Evolutionary conservation across 148 eudicot species (phyloP), one percentile per base, ranked within the genome.

Genomic region (Heliamphora exappendiculata): DNA sequence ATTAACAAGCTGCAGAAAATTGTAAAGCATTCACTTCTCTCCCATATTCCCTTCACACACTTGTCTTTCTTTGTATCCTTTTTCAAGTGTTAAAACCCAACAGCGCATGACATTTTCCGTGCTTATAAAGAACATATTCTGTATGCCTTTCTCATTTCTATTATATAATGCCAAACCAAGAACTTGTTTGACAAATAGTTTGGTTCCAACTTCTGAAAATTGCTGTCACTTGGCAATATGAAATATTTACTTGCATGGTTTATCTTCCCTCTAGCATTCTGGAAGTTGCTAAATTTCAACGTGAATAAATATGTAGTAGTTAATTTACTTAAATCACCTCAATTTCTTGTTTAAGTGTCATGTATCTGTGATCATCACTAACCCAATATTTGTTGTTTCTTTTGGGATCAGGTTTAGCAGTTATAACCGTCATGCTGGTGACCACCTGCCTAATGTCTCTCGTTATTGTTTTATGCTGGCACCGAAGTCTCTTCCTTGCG

Each of bases 361-460:
- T 26, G 4, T 45, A 13, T 33, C n/a, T 33, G 12, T 64, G 28
- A 60, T 44, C 54, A 29, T 45, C 20, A 22, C 45, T 74, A 26
- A 59, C 39, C 17, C 37, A 41, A 59, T 59, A 44, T 31, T 75
- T 12, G 55, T 76, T 45, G 37, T 76, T 77, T 24, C 9, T 36
- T 57, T 53, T 67, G 70, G 70, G 37, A 77, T 70, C 86, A 94
- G 98, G 99, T 89, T 85, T 95, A 83, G 99, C 99, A 41, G 97
- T 92, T 67, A 95, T 95, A 70, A 95, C 99, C 0, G 99, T 95
- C 22, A 95, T 95, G 99, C 86, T 95, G 73, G 99, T 95, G 37
- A 95, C 99, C 41, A 95, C 99, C 6, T 95, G 99, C 86, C 88
- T 95, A 24, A 95, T 95, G 99, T 95, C 97, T 14, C 91, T 95